Base-by-base conservation (phyloP, 192 early-diverging fungal genomes). In the Linnemannia zychae region DNA sequence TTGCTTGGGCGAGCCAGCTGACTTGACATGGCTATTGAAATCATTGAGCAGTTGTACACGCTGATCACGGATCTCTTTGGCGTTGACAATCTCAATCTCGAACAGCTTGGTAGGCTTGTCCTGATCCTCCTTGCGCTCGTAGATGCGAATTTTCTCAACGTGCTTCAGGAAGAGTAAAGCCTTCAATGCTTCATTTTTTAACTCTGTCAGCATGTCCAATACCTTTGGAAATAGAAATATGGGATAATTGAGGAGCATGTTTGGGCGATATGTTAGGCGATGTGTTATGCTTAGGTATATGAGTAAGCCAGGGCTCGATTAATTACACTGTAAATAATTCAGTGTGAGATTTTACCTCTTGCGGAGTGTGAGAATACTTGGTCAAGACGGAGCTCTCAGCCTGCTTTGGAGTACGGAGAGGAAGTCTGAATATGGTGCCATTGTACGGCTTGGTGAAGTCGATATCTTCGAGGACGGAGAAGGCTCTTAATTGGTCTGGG, bases 351-450 rank as follows among this genome's bases (percentile, higher is more conserved):
- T 9, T 73, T 60, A n/a, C 47, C 87, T 66, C 33, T 44, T 48
- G 5, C 47, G 38, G 12, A 37, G 34, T 16, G 65, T 28, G 31
- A 71, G 79, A 1, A 53, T 17, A 47, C 24, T 71, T 70, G 9
- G 84, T 74, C 18, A 87, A 48, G 11, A 70, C 22, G 1, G 86
- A 81, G 15, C 24, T 28, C 22, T 60, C 36, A 17, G 85, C 60
- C 46, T 82, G 81, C 1, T 66, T 36, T 28, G 15, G 34, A 3
- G 86, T 87, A 4, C 85, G 78, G 11, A 87, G 65, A 65, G 85
- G 84, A 52, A 79, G 87, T 12, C 85, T 48, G 33, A 87, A 87
- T 5, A 87, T 50, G 6, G 85, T 87, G 24, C 85, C 85, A 11
- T 79, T 7, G 65, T 78, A 87, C 7, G 66, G 20, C 24, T 34